Percentiles rank a stretch among this genome's conserved stretches.
Conservation (phyloP, 129 eudicot genomes). For the Silybum marianum region DNA sequence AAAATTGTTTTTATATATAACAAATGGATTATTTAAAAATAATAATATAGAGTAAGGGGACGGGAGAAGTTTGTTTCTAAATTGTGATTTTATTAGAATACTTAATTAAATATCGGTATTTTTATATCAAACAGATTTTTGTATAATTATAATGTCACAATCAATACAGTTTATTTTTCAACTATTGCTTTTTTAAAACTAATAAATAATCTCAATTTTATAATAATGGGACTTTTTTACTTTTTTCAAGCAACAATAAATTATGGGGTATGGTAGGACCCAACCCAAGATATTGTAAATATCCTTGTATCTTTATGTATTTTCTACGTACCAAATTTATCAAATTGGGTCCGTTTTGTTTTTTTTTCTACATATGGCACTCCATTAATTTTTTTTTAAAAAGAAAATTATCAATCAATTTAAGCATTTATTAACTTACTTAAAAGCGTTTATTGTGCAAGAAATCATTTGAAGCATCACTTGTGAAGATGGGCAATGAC, state of each 20-base stretch:
- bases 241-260: not conserved
- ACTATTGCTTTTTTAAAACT: not conserved
- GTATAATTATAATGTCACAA: not conserved
- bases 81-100: not conserved
- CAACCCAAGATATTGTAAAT: not conserved
- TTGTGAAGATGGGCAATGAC: not conserved
- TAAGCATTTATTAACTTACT: not conserved
- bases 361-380: not conserved
- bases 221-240: not conserved
- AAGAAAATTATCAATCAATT: not conserved
- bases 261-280: slow-evolving; percentile 2
- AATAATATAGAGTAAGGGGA: too few species aligned
- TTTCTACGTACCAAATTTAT: not conserved
- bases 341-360: not conserved
- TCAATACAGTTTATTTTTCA: not conserved
- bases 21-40: too few species aligned
- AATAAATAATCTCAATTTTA: not conserved
- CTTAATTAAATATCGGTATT: not conserved
- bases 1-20: too few species aligned
- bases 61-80: too few species aligned
- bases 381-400: not conserved
- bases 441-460: slow-evolving; percentile 1
- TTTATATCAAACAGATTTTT: not conserved
- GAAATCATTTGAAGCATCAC: not conserved
- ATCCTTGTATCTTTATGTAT: not conserved